Base-by-base conservation (phyloP, 768 basidiomycete genomes). In the Pleurotus cornucopiae region DNA sequence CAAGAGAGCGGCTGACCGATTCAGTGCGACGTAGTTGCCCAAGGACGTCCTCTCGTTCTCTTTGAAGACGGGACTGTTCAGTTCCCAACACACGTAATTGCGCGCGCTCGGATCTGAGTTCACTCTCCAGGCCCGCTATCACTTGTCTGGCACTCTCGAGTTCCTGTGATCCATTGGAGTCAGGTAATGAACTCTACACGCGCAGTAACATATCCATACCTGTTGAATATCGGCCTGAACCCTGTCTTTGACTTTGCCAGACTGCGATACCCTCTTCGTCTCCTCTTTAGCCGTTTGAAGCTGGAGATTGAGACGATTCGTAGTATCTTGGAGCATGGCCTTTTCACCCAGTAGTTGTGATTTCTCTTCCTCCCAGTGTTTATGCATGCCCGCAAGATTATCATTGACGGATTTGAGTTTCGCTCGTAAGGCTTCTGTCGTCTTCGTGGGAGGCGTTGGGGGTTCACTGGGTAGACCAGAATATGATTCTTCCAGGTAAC, bases 1-100 rank as follows among this genome's bases (percentile, higher is more conserved):
- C 39, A 16, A 14, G 14, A 16, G 25, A 44, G n/a, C 5, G 2
- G 64, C 81, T 64, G 64, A 88, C 89, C 41, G 81, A 78, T 73
- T 91, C 88, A 11, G 86, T 87, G 23, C 88, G 78, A 58, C 82
- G 79, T 61, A 93, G 66, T 59, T 92, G 82, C 12, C 77, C 71
- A 25, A 83, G 61, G 48, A 92, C 75, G 7, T 81, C 77, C 49
- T 83, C 79, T 63, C 84, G 87, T 61, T 91, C 86, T 21, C 84
- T 78, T 49, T 84, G 79, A 18, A 82, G 73, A 4, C 76, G 77
- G 11, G 75, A 72, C 61, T 90, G 87, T 66, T 92, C 87, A 0
- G 79, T 76, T 0, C 79, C 76, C 63, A 92, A 72, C 6, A 76
- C 71, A 57, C 89, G 73, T 51, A 94, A 70, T 12, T 83, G 82